Evolutionary conservation across 306 rosid species (phyloP).

Genomic region (Cucurbita argyrosperma): DNA sequence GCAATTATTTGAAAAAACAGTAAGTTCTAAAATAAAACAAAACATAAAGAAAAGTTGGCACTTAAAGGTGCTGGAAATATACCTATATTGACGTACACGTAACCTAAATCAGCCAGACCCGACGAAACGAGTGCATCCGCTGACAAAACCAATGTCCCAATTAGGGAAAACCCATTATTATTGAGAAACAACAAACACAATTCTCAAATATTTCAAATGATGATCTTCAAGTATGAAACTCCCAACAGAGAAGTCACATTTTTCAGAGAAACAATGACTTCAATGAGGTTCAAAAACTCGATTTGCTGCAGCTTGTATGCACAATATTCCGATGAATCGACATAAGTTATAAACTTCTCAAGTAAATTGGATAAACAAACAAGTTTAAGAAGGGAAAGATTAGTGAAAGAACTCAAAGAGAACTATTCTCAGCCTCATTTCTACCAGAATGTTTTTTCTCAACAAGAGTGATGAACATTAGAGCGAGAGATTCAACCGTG

Average conservation of each 20-base stretch:
- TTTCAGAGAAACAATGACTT: no score
- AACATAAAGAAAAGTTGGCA: neutral
- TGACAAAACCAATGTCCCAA: slow-evolving; percentile 22
- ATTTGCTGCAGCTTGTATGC: neutral
- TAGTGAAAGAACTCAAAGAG: neutral
- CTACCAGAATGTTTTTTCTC: no score
- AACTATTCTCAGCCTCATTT: neutral
- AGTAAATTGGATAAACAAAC: neutral
- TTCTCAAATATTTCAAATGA: neutral
- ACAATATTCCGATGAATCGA: neutral
- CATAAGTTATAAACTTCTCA: neutral
- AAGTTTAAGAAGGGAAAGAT: neutral
- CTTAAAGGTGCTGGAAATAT: slow-evolving; percentile 10
- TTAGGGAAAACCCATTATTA: neutral
- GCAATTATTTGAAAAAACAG: slow-evolving; percentile 17
- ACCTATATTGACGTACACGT: slow-evolving; percentile 78
- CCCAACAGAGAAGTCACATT: no score
- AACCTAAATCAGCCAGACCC: slow-evolving; percentile 85
- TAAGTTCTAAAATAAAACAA: slow-evolving; percentile 4
- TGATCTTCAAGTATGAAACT: neutral
- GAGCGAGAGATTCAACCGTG: no score
- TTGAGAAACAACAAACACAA: neutral
- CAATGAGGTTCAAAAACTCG: neutral
- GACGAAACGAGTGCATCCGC: slow-evolving; percentile 86
- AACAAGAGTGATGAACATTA: no score